Evolutionary conservation across 1,284 basidiomycete genomes (phyloP), one percentile per base, ranked within the genome.

Genomic region (Erythrobasidium hasegawianum): DNA sequence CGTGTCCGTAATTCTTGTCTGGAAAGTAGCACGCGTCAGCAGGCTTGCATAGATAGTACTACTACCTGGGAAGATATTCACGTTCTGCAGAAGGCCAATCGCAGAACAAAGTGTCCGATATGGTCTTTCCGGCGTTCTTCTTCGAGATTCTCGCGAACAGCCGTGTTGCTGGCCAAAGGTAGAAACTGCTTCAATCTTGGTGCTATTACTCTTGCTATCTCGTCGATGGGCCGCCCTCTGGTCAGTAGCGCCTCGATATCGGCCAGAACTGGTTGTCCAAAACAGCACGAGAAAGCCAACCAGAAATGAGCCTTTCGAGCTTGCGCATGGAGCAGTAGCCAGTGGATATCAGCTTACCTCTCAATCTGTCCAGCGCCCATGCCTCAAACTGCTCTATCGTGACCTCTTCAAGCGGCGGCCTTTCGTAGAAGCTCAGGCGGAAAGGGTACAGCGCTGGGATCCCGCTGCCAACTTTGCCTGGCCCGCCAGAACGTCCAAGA

Each of bases 341-440:
- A 59, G 33, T 16, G 4, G n/a, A 27, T 1, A 16, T 16, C 27
- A 14, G 58, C 72, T 57, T 18, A 79, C 79, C 74, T 59, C 88
- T 86, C 43, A 99, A 82, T 29, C 96, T 83, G 71, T 95, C 86
- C 22, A 99, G 83, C 0, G 95, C 96, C 77, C 85, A 91, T 2
- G 83, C 86, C 78, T 99, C 96, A 72, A 99, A 98, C 71, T 97
- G 90, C 75, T 98, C 96, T 20, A 98, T 83, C 1, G 93, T 95
- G 29, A 98, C 87, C 73, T 98, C 94, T 54, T 87, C 87, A 14
- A 83, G 76, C 5, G 95, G 95, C 13, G 93, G 90, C n/a, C 78
- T 80, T 69, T 90, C 85, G 75, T 98, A 97, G 78, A 94, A 89
- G 79, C 87, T 91, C n/a, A 94, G 81, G 22, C 87, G 80, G 75